These are phyloP conservation scores for Entophlyctis luteolus DNA, from an alignment of 192 early-diverging fungal genomes.

Conservation along the genomic window DNA sequence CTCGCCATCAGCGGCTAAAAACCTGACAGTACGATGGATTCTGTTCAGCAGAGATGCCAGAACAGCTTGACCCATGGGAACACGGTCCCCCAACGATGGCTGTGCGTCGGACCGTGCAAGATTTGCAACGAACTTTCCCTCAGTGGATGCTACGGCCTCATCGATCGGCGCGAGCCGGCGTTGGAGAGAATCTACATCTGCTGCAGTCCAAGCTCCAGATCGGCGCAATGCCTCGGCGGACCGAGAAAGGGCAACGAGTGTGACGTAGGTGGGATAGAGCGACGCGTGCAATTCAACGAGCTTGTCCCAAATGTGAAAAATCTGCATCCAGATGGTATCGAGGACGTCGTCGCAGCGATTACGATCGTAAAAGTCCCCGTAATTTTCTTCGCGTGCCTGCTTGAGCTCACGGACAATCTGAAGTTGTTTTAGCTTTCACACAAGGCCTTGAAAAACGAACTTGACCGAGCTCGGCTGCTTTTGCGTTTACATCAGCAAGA, in stretches of 20 bases:
- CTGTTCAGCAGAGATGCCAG: slow-evolving; percentile 11
- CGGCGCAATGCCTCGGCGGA: slow-evolving; percentile 19
- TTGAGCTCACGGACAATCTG: too few relatives aligned
- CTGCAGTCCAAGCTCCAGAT: slow-evolving; percentile 17
- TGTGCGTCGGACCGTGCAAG: neutral
- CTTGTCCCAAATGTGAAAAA: slow-evolving; percentile 17
- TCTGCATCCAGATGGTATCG: slow-evolving; percentile 29
- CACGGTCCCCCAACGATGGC: neutral
- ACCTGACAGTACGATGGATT: slow-evolving; percentile 5
- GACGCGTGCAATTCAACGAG: slow-evolving; percentile 1
- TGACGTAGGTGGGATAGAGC: slow-evolving; percentile 28
- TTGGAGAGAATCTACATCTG: slow-evolving; percentile 16
- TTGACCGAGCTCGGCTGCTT: slow-evolving; percentile 12
- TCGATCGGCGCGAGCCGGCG: slow-evolving; percentile 11
- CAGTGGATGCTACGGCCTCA: neutral
- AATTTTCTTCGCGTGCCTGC: too few relatives aligned
- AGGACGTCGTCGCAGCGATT: slow-evolving; percentile 28
- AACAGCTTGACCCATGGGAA: slow-evolving; percentile 27
- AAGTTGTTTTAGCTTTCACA: neutral
- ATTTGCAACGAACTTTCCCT: slow-evolving; percentile 17
- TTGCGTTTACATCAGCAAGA: slow-evolving; percentile 23
- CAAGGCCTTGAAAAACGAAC: neutral
- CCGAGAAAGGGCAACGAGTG: slow-evolving; percentile 20
- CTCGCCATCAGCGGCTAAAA: slow-evolving; percentile 10
- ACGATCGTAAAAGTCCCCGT: neutral